These are phyloP conservation scores for Colletotrichum sansevieriae DNA, from an alignment of 2,329 filamentous ascomycete genomes.

Conservation along the genomic window DNA sequence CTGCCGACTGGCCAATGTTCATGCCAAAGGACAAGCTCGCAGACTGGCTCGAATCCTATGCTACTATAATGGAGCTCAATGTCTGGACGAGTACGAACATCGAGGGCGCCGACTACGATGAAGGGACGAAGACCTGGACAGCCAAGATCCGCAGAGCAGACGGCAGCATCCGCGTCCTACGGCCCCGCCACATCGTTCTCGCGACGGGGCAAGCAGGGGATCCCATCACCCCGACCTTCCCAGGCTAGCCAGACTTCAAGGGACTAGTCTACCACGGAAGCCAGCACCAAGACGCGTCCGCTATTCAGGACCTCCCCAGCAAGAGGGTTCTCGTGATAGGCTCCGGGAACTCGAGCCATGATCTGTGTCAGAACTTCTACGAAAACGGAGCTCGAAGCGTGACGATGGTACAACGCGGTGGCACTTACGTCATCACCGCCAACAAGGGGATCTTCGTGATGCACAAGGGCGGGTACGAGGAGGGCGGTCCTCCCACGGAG, in stretches of 20 bases:
- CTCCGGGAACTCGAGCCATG: constrained; percentile 76
- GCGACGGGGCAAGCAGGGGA: constrained; percentile 78
- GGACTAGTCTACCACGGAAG: constrained; percentile 71
- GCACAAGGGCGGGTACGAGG: constrained; percentile 64
- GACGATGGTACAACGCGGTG: constrained; percentile 77
- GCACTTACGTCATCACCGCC: constrained; percentile 73
- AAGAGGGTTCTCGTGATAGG: constrained; percentile 76
- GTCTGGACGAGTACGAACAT: constrained; percentile 72
- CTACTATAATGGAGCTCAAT: constrained; percentile 74
- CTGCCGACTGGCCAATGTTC: constrained; percentile 75
- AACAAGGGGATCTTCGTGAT: constrained; percentile 64
- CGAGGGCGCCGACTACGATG: constrained; percentile 62
- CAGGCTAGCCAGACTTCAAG: constrained; percentile 68
- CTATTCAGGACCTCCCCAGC: constrained; percentile 53
- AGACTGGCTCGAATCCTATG: constrained; percentile 77
- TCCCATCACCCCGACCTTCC: constrained; percentile 68
- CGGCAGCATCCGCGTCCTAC: constrained; percentile 65
- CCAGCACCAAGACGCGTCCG: constrained; percentile 44
- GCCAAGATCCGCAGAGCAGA: constrained; percentile 59
- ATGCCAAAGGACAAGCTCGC: constrained; percentile 80
- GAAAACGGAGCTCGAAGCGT: constrained; percentile 73
- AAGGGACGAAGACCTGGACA: constrained; percentile 65
- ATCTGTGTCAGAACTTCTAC: constrained; percentile 76
- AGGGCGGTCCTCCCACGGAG: constrained; percentile 70
- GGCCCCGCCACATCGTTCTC: constrained; percentile 74